Percentiles rank a stretch among this genome's conserved stretches.
phyloP scores from a whole-genome alignment of 1,284 basidiomycete species.

The Inonotus obliquus region DNA sequence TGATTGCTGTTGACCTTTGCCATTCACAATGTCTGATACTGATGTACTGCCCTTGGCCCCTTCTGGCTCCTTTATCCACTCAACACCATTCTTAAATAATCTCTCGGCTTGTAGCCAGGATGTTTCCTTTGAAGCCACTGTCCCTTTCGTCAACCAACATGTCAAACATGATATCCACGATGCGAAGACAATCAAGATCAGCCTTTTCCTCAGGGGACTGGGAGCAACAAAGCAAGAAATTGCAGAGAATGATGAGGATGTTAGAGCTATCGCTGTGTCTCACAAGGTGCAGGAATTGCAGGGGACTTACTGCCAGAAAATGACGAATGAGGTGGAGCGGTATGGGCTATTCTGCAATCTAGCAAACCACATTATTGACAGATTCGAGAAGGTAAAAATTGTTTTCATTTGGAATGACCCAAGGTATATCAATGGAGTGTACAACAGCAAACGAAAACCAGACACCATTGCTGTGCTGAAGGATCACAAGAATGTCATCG shows the following conservation, averaged over 20 bases:
- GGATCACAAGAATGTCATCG: not conserved
- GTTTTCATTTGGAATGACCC: not conserved
- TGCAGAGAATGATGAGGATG: not conserved
- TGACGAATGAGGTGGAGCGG: not conserved
- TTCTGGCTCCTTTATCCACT: too few relatives aligned
- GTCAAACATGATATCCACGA: too few relatives aligned
- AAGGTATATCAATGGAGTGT: not conserved
- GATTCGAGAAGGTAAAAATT: not conserved
- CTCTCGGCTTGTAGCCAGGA: too few relatives aligned
- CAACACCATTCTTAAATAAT: too few relatives aligned
- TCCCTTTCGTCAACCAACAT: too few relatives aligned
- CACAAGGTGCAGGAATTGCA: not conserved
- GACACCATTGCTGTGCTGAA: not conserved
- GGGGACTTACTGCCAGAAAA: not conserved
- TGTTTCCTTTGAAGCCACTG: too few relatives aligned
- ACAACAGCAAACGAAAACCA: not conserved
- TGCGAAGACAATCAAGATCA: not conserved
- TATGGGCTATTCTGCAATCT: not conserved
- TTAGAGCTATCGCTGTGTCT: not conserved
- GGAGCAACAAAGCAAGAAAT: not conserved
- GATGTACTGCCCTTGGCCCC: too few relatives aligned
- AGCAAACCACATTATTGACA: not conserved
- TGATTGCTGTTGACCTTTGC: too few relatives aligned
- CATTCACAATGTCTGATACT: too few relatives aligned
- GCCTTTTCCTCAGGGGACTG: not conserved